Evolutionary conservation across 805 yeast species (phyloP), one percentile per base, ranked within the genome.

Genomic region (Ogataea trehalophila): DNA sequence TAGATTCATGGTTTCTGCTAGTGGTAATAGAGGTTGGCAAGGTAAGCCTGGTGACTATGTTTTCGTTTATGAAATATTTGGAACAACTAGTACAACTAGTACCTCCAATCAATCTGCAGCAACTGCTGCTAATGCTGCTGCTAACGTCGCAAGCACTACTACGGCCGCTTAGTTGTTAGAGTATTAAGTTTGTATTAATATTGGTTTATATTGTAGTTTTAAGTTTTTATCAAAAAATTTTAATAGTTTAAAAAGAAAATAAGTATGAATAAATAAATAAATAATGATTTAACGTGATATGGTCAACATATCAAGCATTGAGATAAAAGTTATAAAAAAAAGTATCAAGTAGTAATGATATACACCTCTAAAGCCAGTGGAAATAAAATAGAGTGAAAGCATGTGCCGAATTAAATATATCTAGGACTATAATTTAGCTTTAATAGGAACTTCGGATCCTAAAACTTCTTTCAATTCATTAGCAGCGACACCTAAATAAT

Each of bases 11-110:
- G 77, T 92, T 6, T 85, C 96, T 59, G 83, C 97, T 0, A 85
- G 95, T 62, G 99, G 99, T 9, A 88, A 87, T 52, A 77, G 97
- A 59, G 99, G 99, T 5, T 92, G 97, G 97, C 90, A 85, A 55
- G 90, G 95, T 3, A 70, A 73, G 35, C 77, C 85, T 22, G 84
- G 94, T 1, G 97, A 90, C 49, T 77, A 81, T n/a, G 86, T 86
- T 9, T 75, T 90, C 55, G 73, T 89, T 22, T 92, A 91, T 63
- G 95, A 88, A 55, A 84, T 91, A 33, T 82, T 81, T 45, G 66
- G 78, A n/a, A 34, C 31, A 26, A 26, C 31, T 9, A 26, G 31
- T 26, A 20, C 20, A 4, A 20, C 4, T n/a, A n/a, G n/a, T n/a
- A 11, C 3, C 29, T 2, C 9, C 31, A 26, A 26, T 26, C 31